These are phyloP conservation scores for Lactarius akahatsu DNA, from an alignment of 768 basidiomycete genomes.

Conservation along the genomic window DNA sequence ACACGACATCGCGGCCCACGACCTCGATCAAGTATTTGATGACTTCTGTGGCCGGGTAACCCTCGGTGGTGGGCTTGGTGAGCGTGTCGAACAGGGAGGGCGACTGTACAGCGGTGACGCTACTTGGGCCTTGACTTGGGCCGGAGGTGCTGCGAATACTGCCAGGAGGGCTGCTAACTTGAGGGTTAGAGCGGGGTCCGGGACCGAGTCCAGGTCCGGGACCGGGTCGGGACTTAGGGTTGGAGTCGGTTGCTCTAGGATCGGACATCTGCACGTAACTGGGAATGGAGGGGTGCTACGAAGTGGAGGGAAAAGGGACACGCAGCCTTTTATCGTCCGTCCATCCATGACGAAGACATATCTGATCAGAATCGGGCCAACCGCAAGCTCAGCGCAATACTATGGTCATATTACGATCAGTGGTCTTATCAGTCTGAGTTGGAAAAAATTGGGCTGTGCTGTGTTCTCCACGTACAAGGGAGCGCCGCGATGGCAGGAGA, in stretches of 20 bases:
- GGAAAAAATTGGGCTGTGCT: not conserved
- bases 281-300: not conserved
- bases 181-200: not conserved
- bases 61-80: not conserved
- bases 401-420: not conserved
- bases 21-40: constrained; percentile 28
- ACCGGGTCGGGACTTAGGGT: not conserved
- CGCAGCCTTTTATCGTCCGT: constrained; percentile 5
- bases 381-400: constrained; percentile 15
- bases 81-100: constrained; percentile 1
- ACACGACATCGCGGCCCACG: constrained; percentile 22
- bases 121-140: not conserved
- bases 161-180: not conserved
- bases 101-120: not conserved
- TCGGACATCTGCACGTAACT: not conserved
- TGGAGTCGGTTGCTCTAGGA: not conserved
- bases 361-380: not conserved
- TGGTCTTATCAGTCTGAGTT: constrained; percentile 18
- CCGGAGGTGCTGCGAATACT: not conserved
- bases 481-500: constrained; percentile 7
- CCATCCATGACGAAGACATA: not conserved
- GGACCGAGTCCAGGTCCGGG: not conserved
- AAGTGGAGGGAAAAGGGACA: not conserved
- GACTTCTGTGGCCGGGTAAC: constrained; percentile 27
- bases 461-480: not conserved